A percentile compares a stretch with the other conserved stretches of the same genome.
phyloP scores from a whole-genome alignment of 805 yeast genomes.

The Saturnispora diversa region DNA sequence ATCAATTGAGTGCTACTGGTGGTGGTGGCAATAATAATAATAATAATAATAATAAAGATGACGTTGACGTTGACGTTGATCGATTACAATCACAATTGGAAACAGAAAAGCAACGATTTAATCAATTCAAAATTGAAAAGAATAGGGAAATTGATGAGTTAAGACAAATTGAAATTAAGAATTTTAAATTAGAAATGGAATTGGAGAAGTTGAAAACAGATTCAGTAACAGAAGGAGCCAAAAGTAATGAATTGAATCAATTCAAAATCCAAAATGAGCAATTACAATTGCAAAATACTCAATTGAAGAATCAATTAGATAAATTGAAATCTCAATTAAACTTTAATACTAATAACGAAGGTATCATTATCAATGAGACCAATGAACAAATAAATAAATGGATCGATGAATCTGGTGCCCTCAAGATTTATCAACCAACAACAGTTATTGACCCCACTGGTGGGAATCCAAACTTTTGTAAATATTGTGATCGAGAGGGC shows the following conservation, averaged over 20 bases:
- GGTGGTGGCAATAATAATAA: slow-evolving; percentile 1
- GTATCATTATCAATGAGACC: neutral
- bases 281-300: slow-evolving; percentile 9
- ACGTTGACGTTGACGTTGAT: too few species aligned
- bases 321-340: slow-evolving; percentile 3
- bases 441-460: slow-evolving; percentile 53
- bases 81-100: too few species aligned
- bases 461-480: slow-evolving; percentile 83
- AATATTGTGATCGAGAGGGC: slow-evolving; percentile 83
- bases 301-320: slow-evolving; percentile 2
- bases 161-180: slow-evolving; percentile 16
- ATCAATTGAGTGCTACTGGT: neutral
- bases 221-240: too few species aligned
- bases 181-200: slow-evolving; percentile 14
- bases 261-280: slow-evolving; percentile 2
- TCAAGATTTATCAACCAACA: slow-evolving; percentile 40
- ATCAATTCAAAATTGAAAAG: slow-evolving; percentile 12
- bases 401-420: slow-evolving; percentile 17
- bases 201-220: slow-evolving; percentile 12
- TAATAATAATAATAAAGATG: too few species aligned
- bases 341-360: slow-evolving; percentile 5
- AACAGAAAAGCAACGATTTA: slow-evolving; percentile 6
- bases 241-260: neutral
- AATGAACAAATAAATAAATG: slow-evolving; percentile 2
- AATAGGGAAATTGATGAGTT: slow-evolving; percentile 14